A percentile compares a stretch with the other conserved stretches of the same genome.
Evolutionary conservation across 345 rosid species (phyloP).

Genomic region (Eucalyptus leucophloia): DNA sequence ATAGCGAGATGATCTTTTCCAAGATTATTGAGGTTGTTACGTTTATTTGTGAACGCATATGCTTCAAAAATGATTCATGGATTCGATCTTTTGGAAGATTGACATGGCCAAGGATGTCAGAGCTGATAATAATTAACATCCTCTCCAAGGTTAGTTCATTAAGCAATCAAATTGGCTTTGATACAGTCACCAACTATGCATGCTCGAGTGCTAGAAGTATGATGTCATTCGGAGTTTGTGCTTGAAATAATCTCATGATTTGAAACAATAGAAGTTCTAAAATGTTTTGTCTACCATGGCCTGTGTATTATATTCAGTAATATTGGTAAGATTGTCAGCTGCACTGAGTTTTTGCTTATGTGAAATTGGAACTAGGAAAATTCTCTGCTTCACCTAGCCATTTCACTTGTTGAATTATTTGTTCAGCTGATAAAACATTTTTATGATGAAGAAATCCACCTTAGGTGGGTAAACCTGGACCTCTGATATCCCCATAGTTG

Average conservation of each 20-base stretch:
- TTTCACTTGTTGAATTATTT: background rate
- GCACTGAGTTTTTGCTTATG: background rate
- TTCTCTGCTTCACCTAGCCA: background rate
- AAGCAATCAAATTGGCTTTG: background rate
- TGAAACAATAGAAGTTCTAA: background rate
- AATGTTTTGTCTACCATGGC: background rate
- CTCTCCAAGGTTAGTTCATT: slow-evolving; percentile 73
- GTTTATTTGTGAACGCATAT: slow-evolving; percentile 48
- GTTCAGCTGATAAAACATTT: background rate
- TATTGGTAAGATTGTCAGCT: background rate
- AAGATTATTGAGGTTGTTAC: slow-evolving; percentile 49
- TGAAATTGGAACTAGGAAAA: background rate
- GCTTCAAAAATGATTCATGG: slow-evolving; percentile 75
- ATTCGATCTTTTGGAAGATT: slow-evolving; percentile 75
- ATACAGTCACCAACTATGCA: background rate
- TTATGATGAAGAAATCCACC: background rate
- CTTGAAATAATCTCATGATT: background rate
- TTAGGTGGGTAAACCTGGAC: background rate
- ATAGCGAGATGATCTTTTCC: slow-evolving; percentile 51
- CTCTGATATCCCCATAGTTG: background rate
- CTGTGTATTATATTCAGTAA: background rate
- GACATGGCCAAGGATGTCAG: slow-evolving; percentile 91
- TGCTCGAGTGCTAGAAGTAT: background rate
- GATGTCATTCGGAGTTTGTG: background rate
- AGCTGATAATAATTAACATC: slow-evolving; percentile 66